Base-by-base conservation (phyloP, 148 eudicot genomes). In the Persicaria maculosa region DNA sequence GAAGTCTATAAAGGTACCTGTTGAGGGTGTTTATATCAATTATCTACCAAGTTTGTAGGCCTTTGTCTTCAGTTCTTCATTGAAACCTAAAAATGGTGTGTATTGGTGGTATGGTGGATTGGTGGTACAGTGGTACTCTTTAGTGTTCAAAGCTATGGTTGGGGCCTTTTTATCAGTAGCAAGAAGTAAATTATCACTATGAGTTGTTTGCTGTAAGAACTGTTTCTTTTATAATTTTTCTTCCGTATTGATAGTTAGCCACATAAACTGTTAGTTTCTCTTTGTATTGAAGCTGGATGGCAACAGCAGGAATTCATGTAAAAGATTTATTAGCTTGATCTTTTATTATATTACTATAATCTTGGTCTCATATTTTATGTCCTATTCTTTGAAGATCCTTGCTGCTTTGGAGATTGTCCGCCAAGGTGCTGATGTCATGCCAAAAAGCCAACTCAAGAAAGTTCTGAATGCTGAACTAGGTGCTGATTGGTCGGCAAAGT, bases 371-470 rank as follows among this genome's bases (percentile, higher is more conserved):
- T 5, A 5, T 43, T 4, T 36, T 64, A 12, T 64, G 46, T 19
- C 45, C 70, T 65, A 14, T 36, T 65, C n/a, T 73, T 82, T 78
- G 76, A 84, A 94, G 98, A 91, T 95, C 76, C 76, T 95, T 80
- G 89, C 93, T 78, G 99, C 99, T 76, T 77, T 95, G 85, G 99
- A 95, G 80, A 90, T 95, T 78, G 99, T 95, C 43, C 99, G 97
- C 75, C 99, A 92, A 84, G 99, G 99, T 76, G 99, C 99, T 80
- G 99, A 95, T 79, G 88, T 89, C 78, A 92, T 95, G 99, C 99
- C 99, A 54, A 86, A 81, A 78, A 86, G 87, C 74, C 99, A 95
- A 84, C 96, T 95, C 59, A 86, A 92, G 82, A 93, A 92, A 84
- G 99, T 95, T 75, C 81, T 95, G 86, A 82, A 83, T 80, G 82